Evolutionary conservation across 768 basidiomycete species (phyloP).

Genomic region (Suillus weaverae): DNA sequence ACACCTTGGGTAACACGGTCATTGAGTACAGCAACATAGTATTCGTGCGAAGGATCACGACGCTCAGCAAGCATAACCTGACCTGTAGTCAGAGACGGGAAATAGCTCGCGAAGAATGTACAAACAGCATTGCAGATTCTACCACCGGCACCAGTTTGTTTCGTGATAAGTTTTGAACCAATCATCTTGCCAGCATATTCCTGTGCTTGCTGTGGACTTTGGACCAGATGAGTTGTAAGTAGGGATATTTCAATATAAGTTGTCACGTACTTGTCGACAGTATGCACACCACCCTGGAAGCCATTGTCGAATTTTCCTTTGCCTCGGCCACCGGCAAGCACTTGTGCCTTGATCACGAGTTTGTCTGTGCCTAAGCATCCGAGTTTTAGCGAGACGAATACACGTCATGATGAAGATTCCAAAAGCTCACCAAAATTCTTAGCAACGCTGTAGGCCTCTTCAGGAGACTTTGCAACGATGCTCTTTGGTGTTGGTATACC

Average conservation of each 20-base stretch:
- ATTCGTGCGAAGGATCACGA: slow-evolving; percentile 91
- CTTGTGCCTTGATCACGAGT: slow-evolving; percentile 98
- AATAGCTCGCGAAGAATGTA: slow-evolving; percentile 15
- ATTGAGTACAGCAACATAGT: slow-evolving; percentile 96
- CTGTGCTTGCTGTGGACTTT: slow-evolving; percentile 83
- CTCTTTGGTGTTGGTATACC: slow-evolving; percentile 95
- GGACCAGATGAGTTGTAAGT: slow-evolving; percentile 13
- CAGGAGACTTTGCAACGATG: slow-evolving; percentile 78
- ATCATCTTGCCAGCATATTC: slow-evolving; percentile 92
- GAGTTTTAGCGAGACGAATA: slow-evolving; percentile 4
- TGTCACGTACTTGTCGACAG: slow-evolving; percentile 73
- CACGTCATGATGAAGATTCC: background rate
- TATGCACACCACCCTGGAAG: slow-evolving; percentile 96
- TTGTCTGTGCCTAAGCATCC: slow-evolving; percentile 57
- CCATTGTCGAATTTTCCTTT: slow-evolving; percentile 97
- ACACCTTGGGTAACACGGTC: slow-evolving; percentile 88
- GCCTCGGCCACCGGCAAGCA: slow-evolving; percentile 96
- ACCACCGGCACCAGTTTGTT: slow-evolving; percentile 93
- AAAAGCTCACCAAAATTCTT: slow-evolving; percentile 73
- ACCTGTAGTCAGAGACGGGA: slow-evolving; percentile 15
- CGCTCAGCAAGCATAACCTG: slow-evolving; percentile 99
- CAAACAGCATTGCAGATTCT: slow-evolving; percentile 92
- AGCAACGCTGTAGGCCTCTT: slow-evolving; percentile 89
- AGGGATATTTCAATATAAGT: background rate
- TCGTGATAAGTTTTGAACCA: slow-evolving; percentile 93